Evolutionary conservation across 257 asterid genomes (phyloP), one percentile per base, ranked within the genome.

Genomic region (Eustoma russellianum): DNA sequence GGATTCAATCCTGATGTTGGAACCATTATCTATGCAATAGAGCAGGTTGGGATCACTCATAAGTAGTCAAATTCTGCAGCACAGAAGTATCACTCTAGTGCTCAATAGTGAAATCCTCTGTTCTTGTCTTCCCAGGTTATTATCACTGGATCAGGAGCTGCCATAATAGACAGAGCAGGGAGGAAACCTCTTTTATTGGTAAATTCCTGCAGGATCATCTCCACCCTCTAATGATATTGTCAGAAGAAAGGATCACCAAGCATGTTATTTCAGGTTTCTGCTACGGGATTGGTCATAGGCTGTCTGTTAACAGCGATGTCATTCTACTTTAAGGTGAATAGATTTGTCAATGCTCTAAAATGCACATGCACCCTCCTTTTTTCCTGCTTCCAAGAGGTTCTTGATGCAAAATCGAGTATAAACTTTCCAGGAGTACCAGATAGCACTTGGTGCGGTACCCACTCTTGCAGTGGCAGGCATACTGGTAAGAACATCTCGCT

Each of bases 121-220:
- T 0, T 28, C 43, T 56, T 30, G 17, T 43, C 46, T 14, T 60
- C 15, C 54, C 76, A 85, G 97, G 83, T 84, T 63, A 60, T 88
- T 53, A 52, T 88, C 72, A 88, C 98, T 5, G 93, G 80, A 55
- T 35, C 79, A 33, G 95, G 94, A 41, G 95, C 95, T 40, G 33
- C 70, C 16, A 70, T 92, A 33, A 77, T 92, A 3, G 97, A 92
- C 63, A 71, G 70, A 72, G 85, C 85, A 0, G 98, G 98, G 69
- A 59, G 98, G 62, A 88, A 88, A 54, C 98, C 97, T 47, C 94
- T 83, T 49, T 40, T 88, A 66, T 72, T 88, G 86, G 98, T 92
- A 87, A 48, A 46, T 47, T 50, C 58, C 45, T 2, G 10, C 9
- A 12, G 18, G 63, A 63, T 43, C 46, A 41, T 38, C 49, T 46